Conservation (phyloP, 225 moss, liverwort and hornwort genomes). For the Bryum argenteum region DNA sequence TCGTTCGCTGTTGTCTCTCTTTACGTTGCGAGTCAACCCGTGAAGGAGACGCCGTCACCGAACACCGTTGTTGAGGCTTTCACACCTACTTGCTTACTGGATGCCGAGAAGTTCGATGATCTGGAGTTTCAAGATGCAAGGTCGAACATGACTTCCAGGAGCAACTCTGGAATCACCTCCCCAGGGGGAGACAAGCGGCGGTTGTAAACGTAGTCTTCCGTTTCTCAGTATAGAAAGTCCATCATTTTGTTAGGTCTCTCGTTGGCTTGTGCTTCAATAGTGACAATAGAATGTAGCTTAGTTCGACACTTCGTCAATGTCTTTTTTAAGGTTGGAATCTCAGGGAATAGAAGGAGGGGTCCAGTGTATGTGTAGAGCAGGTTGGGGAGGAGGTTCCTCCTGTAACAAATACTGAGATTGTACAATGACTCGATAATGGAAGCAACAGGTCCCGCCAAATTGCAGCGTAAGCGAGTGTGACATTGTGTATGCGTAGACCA, state of each 20-base stretch:
- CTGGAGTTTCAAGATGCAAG: conserved; percentile 47
- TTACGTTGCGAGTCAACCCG: conserved; percentile 53
- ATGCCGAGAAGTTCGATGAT: conserved; percentile 42
- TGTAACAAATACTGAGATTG: conserved; percentile 44
- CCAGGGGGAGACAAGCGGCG: conserved; percentile 33
- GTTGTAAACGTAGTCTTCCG: background rate
- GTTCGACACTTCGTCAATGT: background rate
- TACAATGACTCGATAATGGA: conserved; percentile 36
- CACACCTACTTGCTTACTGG: conserved; percentile 68
- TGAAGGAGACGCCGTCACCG: conserved; percentile 58
- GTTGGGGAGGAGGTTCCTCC: conserved; percentile 20
- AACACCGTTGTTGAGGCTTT: conserved; percentile 57
- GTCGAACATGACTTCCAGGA: conserved; percentile 48
- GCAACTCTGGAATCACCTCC: conserved; percentile 44
- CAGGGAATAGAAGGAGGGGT: conserved; percentile 4
- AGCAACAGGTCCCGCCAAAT: background rate
- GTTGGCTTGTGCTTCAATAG: conserved; percentile 16
- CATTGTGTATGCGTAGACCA: no score
- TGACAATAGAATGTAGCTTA: conserved; percentile 7
- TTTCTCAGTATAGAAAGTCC: background rate
- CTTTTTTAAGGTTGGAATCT: conserved; percentile 23
- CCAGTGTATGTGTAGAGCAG: conserved; percentile 41
- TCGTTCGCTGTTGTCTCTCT: conserved; percentile 69
- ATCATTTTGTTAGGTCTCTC: conserved; percentile 10
- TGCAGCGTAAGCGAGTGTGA: background rate